Evolutionary conservation across 2,329 filamentous ascomycete genomes (phyloP).

Genomic region (Rhinocladiella similis): DNA sequence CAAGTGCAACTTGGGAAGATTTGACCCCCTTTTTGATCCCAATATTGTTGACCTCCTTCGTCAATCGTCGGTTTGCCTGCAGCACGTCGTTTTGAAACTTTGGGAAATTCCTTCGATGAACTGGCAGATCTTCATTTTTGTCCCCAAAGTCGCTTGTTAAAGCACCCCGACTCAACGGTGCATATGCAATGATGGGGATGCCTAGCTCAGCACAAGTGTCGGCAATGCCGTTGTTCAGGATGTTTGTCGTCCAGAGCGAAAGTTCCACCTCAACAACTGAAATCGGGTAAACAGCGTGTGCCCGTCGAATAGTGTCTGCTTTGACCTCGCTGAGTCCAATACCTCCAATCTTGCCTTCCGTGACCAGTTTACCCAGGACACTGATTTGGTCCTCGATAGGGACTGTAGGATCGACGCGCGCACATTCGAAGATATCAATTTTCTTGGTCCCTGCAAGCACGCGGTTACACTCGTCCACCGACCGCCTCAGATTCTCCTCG

Average conservation of each 20-base stretch:
- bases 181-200: constrained; percentile 61
- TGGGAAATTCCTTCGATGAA: constrained; percentile 42
- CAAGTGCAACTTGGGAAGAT: constrained; percentile 49
- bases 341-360: constrained; percentile 42
- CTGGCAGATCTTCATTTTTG: constrained; percentile 48
- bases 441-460: constrained; percentile 48
- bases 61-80: constrained; percentile 50
- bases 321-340: constrained; percentile 45
- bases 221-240: constrained; percentile 59
- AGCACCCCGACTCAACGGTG: constrained; percentile 59
- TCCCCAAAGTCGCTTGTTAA: constrained; percentile 47
- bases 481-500: too few species aligned
- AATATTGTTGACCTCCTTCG: constrained; percentile 45
- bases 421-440: constrained; percentile 62
- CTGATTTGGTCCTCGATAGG: constrained; percentile 49
- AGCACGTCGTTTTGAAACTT: constrained; percentile 54
- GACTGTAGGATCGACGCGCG: constrained; percentile 55
- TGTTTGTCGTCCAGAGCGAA: constrained; percentile 57
- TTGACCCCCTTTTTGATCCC: constrained; percentile 45
- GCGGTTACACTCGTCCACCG: constrained; percentile 56
- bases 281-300: constrained; percentile 38
- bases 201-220: constrained; percentile 55
- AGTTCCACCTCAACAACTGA: constrained; percentile 61
- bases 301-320: constrained; percentile 44
- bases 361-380: constrained; percentile 38